These are phyloP conservation scores for Fusarium domesticum DNA, from an alignment of 2,329 filamentous ascomycete genomes.

Conservation along the genomic window DNA sequence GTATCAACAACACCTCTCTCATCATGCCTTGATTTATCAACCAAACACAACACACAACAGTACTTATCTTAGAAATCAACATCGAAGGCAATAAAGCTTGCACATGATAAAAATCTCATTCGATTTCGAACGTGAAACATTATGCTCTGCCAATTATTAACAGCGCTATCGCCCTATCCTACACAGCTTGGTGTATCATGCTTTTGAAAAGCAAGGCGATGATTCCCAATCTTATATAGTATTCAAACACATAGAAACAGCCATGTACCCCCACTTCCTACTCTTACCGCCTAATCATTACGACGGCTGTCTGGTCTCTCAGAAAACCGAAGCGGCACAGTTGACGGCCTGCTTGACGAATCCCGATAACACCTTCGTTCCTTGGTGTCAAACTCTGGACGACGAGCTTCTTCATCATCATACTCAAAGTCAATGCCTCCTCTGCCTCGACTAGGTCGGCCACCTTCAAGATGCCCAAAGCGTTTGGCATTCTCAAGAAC, in stretches of 20 bases:
- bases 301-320: background rate
- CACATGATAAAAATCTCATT: too few species aligned
- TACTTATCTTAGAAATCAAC: too few species aligned
- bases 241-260: too few species aligned
- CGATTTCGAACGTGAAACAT: too few species aligned
- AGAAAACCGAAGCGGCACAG: background rate
- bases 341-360: background rate
- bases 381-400: background rate
- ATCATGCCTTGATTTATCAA: too few species aligned
- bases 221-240: background rate
- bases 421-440: background rate
- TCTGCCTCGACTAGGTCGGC: background rate
- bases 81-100: too few species aligned
- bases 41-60: too few species aligned
- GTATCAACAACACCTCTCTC: too few species aligned
- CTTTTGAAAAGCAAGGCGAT: background rate
- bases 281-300: background rate
- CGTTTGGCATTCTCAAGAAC: background rate
- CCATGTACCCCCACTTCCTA: too few species aligned
- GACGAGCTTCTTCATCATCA: background rate
- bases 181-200: too few species aligned
- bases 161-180: too few species aligned
- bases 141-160: too few species aligned
- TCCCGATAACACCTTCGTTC: background rate
- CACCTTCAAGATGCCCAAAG: background rate